These are phyloP conservation scores for Paxillus rubicundulus DNA, from an alignment of 768 basidiomycete genomes.

Conservation along the genomic window DNA sequence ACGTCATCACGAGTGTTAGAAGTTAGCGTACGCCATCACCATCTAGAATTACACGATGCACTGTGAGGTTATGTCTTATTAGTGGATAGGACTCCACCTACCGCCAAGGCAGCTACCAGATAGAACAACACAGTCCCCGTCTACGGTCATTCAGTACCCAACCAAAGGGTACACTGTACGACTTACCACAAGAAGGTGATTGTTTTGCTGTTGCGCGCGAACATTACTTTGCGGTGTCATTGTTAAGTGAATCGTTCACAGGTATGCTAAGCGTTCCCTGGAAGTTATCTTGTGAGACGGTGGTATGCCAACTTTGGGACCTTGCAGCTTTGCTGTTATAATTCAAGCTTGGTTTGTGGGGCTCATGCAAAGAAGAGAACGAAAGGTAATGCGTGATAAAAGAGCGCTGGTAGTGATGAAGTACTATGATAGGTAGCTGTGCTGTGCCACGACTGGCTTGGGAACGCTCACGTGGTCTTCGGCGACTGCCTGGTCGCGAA, in stretches of 20 bases:
- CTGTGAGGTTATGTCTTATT: background rate
- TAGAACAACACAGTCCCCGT: conserved; percentile 80
- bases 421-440: background rate
- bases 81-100: conserved; percentile 40
- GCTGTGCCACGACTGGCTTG: background rate
- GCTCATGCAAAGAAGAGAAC: background rate
- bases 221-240: conserved; percentile 29
- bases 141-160: conserved; percentile 36
- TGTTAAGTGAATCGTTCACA: background rate
- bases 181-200: conserved; percentile 33
- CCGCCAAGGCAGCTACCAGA: conserved; percentile 82
- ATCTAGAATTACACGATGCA: conserved; percentile 47
- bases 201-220: conserved; percentile 31
- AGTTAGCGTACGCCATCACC: conserved; percentile 75
- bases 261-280: background rate
- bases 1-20: conserved; percentile 17
- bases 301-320: background rate
- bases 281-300: background rate
- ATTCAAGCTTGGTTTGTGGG: background rate
- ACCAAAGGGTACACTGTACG: background rate
- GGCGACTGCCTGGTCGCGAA: background rate
- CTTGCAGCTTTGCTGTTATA: background rate
- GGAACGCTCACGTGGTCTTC: conserved; percentile 16
- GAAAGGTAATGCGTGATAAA: background rate
- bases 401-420: background rate